phyloP scores from a whole-genome alignment of 495 filamentous ascomycete species.

The Trichoderma reesei region DNA sequence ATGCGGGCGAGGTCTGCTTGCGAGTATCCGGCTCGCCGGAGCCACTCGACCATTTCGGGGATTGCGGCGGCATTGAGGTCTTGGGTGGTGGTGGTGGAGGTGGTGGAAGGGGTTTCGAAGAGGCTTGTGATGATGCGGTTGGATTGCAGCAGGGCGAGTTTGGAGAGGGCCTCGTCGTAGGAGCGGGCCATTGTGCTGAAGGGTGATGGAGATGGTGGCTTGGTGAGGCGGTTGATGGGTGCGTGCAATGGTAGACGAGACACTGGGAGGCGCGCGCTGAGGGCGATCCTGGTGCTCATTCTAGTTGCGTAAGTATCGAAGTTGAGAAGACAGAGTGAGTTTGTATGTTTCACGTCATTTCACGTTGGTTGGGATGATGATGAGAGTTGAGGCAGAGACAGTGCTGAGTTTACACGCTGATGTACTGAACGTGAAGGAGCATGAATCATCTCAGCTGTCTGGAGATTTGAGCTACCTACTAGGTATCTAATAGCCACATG shows the following conservation, averaged over 20 bases:
- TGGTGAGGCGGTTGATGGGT: not conserved
- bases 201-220: not conserved
- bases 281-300: not conserved
- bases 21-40: conserved; percentile 61
- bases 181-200: conserved; percentile 3
- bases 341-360: not conserved
- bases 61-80: conserved; percentile 67
- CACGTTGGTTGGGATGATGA: not conserved
- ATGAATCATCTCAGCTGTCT: too few species aligned
- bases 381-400: not conserved
- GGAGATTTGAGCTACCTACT: too few species aligned
- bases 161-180: conserved; percentile 30
- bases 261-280: not conserved
- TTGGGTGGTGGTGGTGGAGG: not conserved
- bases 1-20: conserved; percentile 24
- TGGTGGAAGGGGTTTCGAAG: conserved; percentile 15
- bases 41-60: conserved; percentile 80
- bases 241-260: not conserved
- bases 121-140: conserved; percentile 52
- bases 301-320: not conserved
- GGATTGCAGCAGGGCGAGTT: conserved; percentile 64
- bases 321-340: not conserved
- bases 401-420: not conserved
- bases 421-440: too few species aligned
- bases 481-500: too few species aligned